Base-by-base conservation (phyloP, 2,329 filamentous ascomycete species). In the Escovopsis weberi region DNA sequence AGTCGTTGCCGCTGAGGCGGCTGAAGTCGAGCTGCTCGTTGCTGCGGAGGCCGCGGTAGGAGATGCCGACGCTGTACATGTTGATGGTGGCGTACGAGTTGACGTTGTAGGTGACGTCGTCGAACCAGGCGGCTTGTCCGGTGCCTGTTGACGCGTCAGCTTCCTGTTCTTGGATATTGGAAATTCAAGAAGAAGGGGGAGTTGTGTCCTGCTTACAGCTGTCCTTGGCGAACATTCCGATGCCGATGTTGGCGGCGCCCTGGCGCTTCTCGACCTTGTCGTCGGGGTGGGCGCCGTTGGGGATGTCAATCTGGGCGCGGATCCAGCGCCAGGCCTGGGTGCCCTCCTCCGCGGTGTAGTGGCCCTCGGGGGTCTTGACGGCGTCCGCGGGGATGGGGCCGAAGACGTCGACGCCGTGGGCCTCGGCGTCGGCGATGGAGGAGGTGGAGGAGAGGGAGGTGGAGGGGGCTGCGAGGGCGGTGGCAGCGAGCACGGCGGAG, bases 301-400 rank as follows among this genome's bases (percentile, higher is more conserved):
- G 34, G 7, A 51, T 47, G 33, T 49, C 47, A 33, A 48, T 47
- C 43, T 50, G 50, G 30, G 48, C 48, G 23, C 47, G 43, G 33
- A 52, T 52, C 48, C 47, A 52, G 18, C 41, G 42, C 47, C 45
- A 48, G 11, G 50, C 50, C 32, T 48, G 44, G 12, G 47, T 45
- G 26, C 47, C 47, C 4, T 44, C 43, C 44, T 52, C 45, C 8
- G 50, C 49, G 7, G 49, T 50, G 32, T 45, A 50, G 36, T 49
- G 47, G 4, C 48, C 50, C 5, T 47, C 43, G 4, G 43, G 38
- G 11, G 46, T 42, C 26, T 43, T 34, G 28, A 48, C 43, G 34
- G 47, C 50, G 28, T 53, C 50, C 12, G 39, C 34, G n/a, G 47
- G 48, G 18, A 50, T 50, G 12, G 45, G 39, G 11, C 46, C 48